Evolutionary conservation across 257 asterid genomes (phyloP).

Genomic region (Ilex asprella): DNA sequence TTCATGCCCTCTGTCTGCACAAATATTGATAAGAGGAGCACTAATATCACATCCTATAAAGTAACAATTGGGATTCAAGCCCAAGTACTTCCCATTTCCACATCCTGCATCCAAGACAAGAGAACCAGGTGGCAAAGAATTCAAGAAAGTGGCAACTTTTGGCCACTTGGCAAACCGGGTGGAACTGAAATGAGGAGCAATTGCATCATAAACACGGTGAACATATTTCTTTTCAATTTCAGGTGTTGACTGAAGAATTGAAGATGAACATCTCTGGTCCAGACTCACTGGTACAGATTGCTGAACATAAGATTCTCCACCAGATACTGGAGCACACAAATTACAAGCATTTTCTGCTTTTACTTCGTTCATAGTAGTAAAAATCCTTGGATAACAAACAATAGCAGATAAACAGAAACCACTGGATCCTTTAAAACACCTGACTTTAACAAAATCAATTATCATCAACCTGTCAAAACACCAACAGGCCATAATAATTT

Average conservation of each 20-base stretch:
- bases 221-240: conserved; percentile 94
- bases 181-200: conserved; percentile 98
- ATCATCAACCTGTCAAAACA: conserved; percentile 35
- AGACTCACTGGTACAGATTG: conserved; percentile 34
- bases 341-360: conserved; percentile 15
- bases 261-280: conserved; percentile 23
- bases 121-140: conserved; percentile 67
- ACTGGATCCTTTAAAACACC: conserved; percentile 9
- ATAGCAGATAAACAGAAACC: conserved; percentile 7
- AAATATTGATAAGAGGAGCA: conserved; percentile 66
- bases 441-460: conserved; percentile 24
- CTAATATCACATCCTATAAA: conserved; percentile 90
- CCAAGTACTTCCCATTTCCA: conserved; percentile 92
- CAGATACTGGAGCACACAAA: conserved; percentile 16
- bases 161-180: conserved; percentile 98
- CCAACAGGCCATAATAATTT: neutral
- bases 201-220: conserved; percentile 92
- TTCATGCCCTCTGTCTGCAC: conserved; percentile 73
- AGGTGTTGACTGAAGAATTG: conserved; percentile 64
- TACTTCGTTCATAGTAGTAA: conserved; percentile 49
- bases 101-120: conserved; percentile 90
- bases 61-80: conserved; percentile 60
- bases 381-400: conserved; percentile 13
- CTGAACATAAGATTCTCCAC: conserved; percentile 32
- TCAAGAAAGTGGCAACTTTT: conserved; percentile 73